Percentiles rank a stretch among this genome's conserved stretches.
Conservation (phyloP, 805 yeast genomes). For the Cephaloascus fragrans region DNA sequence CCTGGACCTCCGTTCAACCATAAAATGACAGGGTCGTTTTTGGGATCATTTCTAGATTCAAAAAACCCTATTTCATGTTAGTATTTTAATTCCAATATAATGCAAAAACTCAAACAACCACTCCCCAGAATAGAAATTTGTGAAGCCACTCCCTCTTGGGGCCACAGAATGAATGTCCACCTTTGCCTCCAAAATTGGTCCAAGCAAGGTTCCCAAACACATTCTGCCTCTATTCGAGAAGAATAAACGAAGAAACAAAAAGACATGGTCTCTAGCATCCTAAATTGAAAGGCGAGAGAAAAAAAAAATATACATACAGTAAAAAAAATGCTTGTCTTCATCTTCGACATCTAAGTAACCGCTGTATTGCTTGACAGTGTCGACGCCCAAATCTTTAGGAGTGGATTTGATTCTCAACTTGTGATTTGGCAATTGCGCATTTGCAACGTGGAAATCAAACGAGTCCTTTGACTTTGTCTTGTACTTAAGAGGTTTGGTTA, state of each 20-base stretch:
- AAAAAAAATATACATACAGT: conserved; percentile 7
- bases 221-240: too few species aligned
- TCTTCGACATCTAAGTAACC: conserved; percentile 80
- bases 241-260: too few species aligned
- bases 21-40: conserved; percentile 71
- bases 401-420: conserved; percentile 48
- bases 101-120: too few species aligned
- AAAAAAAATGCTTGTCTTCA: conserved; percentile 81
- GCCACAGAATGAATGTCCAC: too few species aligned
- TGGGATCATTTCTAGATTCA: conserved; percentile 84
- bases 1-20: conserved; percentile 98
- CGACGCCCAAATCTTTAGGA: conserved; percentile 69
- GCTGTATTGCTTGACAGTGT: conserved; percentile 70
- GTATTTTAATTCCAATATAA: too few species aligned
- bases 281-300: neutral
- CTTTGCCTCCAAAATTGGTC: too few species aligned
- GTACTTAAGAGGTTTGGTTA: conserved; percentile 34
- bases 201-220: too few species aligned
- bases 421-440: conserved; percentile 31
- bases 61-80: conserved; percentile 46
- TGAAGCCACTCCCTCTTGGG: too few species aligned
- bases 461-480: conserved; percentile 4
- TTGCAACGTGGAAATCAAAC: conserved; percentile 26
- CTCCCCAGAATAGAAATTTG: too few species aligned
- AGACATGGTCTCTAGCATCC: too few species aligned